phyloP scores from a whole-genome alignment of 257 asterid species.

The Solanum appendiculatum region DNA sequence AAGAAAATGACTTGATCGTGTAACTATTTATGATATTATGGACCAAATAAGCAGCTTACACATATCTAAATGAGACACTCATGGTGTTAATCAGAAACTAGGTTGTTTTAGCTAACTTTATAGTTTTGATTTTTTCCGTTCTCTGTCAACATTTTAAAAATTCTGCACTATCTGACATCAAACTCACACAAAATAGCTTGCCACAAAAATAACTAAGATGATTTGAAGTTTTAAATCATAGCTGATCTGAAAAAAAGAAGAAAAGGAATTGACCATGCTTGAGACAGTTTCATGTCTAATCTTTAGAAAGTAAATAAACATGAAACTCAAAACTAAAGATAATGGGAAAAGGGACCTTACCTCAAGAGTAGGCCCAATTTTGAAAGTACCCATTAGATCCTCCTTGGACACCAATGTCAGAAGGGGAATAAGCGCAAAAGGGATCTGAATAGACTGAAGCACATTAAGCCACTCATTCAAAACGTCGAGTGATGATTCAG shows the following conservation, averaged over 20 bases:
- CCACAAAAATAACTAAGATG: neutral
- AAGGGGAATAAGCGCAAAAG: constrained; percentile 96
- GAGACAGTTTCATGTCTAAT: neutral
- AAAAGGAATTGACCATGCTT: neutral
- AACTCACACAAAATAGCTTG: neutral
- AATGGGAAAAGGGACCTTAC: constrained; percentile 22
- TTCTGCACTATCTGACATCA: neutral
- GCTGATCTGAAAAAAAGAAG: neutral
- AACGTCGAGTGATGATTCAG: constrained; percentile 78
- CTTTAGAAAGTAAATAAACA: neutral
- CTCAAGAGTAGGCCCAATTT: constrained; percentile 64
- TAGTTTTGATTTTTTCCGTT: neutral
- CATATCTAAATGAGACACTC: neutral
- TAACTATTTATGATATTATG: neutral
- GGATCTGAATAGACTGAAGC: constrained; percentile 91
- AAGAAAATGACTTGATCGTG: neutral
- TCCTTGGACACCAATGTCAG: constrained; percentile 95
- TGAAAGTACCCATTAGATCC: constrained; percentile 77
- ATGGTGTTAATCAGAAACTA: neutral
- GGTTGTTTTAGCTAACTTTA: neutral
- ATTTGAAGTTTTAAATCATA: neutral
- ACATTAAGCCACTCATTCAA: constrained; percentile 97
- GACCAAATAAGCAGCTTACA: neutral
- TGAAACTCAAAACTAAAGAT: neutral
- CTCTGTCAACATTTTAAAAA: neutral